Evolutionary conservation across 2,329 filamentous ascomycete genomes (phyloP), one percentile per base, ranked within the genome.

Genomic region (Ophiostoma angusticollis): DNA sequence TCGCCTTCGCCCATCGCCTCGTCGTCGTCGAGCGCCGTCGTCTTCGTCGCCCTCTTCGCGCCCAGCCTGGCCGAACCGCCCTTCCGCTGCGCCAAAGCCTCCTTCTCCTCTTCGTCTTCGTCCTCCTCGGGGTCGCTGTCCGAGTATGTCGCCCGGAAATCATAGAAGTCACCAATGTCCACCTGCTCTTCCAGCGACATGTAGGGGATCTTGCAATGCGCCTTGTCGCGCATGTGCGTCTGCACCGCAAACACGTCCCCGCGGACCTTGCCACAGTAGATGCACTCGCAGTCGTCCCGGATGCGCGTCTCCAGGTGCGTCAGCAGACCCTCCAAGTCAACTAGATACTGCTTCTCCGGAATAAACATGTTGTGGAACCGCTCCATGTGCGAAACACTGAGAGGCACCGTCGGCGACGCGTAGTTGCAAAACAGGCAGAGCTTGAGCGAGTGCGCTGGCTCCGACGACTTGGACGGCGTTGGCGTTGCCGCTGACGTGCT

Each of bases 151-250:
- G 83, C 84, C 48, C 84, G 74, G 70, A 98, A 98, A 56, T 98
- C 91, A 60, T 98, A 98, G 59, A 84, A 95, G 48, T 96, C 84
- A 41, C 91, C 91, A 53, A 98, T 84, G 40, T 93, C 85, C 22
- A 96, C 72, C 63, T 95, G 85, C 54, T 96, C 86, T 25, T 82
- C 80, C 55, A 95, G 84, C 0, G 78, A 80, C 37, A 80, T 78
- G 58, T 89, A 98, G 0, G 85, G 87, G 50, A 98, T 93, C 72
- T 87, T 94, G 70, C 89, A 96, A 61, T 98, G 91, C 1, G 85
- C 82, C 56, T 86, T 89, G 57, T 98, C 91, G 31, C 85, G 79
- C 91, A 98, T 98, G 58, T 98, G 91, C 1, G 87, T 95, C 55
- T 95, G 87, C 19, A 87, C 76, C 14, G 84, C 89, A 41, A 79